phyloP scores from a whole-genome alignment of 2,329 filamentous ascomycete genomes.

The Magnaporthiopsis rhizophila region DNA sequence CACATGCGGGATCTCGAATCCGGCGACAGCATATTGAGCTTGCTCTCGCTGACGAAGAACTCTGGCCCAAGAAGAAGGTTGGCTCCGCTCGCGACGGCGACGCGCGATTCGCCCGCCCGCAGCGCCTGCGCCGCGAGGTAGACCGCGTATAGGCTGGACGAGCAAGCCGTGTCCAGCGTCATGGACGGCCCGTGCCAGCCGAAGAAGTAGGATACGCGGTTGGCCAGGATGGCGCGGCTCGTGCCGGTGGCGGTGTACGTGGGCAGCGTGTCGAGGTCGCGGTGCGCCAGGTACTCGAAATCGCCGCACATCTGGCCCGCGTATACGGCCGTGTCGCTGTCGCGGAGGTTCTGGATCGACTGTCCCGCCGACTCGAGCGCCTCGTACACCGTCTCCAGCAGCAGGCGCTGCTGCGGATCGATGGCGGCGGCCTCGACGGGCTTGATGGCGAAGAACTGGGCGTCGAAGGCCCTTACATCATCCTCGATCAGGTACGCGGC shows the following conservation, averaged over 20 bases:
- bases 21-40: slow-evolving; percentile 29
- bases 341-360: slow-evolving; percentile 12
- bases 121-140: slow-evolving; percentile 42
- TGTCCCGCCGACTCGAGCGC: slow-evolving; percentile 21
- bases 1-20: slow-evolving; percentile 31
- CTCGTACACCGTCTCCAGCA: slow-evolving; percentile 28
- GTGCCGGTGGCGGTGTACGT: neutral
- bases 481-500: neutral
- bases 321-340: slow-evolving; percentile 16
- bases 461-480: slow-evolving; percentile 31
- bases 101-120: slow-evolving; percentile 25
- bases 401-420: slow-evolving; percentile 24
- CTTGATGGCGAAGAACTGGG: slow-evolving; percentile 16
- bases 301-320: slow-evolving; percentile 12
- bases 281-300: neutral
- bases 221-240: slow-evolving; percentile 13
- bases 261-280: neutral
- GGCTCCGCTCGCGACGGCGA: neutral
- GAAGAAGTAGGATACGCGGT: slow-evolving; percentile 23
- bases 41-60: slow-evolving; percentile 27
- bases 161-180: slow-evolving; percentile 16
- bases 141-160: slow-evolving; percentile 40
- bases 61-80: slow-evolving; percentile 11
- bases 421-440: slow-evolving; percentile 15
- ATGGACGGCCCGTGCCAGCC: slow-evolving; percentile 23